A percentile compares a stretch with the other conserved stretches of the same genome.
Evolutionary conservation across 2,329 filamentous ascomycete species (phyloP).

Genomic region (Sarocladium brachiariae): DNA sequence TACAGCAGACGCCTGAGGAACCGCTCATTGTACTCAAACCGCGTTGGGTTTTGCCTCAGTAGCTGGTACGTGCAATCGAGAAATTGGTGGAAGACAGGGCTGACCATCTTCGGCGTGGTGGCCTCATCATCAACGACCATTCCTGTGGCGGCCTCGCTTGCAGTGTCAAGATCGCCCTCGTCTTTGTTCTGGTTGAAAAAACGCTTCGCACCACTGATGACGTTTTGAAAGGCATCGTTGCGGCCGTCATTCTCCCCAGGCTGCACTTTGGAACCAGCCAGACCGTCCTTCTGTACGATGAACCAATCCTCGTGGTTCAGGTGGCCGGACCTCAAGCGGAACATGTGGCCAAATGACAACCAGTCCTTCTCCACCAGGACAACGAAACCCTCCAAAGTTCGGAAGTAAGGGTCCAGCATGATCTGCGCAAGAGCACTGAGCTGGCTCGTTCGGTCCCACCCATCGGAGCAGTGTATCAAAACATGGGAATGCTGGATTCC

Average conservation of each 20-base stretch:
- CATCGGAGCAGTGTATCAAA: slow-evolving; percentile 94
- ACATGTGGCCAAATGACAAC: slow-evolving; percentile 97
- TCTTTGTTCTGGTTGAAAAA: slow-evolving; percentile 69
- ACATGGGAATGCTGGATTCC: slow-evolving; percentile 92
- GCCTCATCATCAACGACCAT: slow-evolving; percentile 50
- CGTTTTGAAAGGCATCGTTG: slow-evolving; percentile 76
- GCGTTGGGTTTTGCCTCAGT: slow-evolving; percentile 72
- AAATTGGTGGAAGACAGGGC: slow-evolving; percentile 96
- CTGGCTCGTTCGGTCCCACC: slow-evolving; percentile 96
- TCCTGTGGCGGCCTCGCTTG: slow-evolving; percentile 31
- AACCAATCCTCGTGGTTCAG: slow-evolving; percentile 95
- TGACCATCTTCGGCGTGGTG: slow-evolving; percentile 83
- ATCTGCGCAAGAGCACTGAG: slow-evolving; percentile 86
- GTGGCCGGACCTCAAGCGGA: slow-evolving; percentile 82
- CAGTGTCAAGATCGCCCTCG: slow-evolving; percentile 53
- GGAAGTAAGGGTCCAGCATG: slow-evolving; percentile 91
- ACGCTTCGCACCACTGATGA: slow-evolving; percentile 79
- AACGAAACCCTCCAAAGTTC: slow-evolving; percentile 91
- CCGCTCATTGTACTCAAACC: slow-evolving; percentile 94
- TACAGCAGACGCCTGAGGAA: slow-evolving; percentile 86
- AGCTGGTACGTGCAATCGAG: slow-evolving; percentile 91
- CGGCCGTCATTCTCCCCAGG: slow-evolving; percentile 55
- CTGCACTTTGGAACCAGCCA: slow-evolving; percentile 55
- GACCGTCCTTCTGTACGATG: slow-evolving; percentile 72
- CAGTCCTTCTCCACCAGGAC: slow-evolving; percentile 95